phyloP scores from a whole-genome alignment of 805 yeast genomes.

The Lipomyces yamanashiensis region DNA sequence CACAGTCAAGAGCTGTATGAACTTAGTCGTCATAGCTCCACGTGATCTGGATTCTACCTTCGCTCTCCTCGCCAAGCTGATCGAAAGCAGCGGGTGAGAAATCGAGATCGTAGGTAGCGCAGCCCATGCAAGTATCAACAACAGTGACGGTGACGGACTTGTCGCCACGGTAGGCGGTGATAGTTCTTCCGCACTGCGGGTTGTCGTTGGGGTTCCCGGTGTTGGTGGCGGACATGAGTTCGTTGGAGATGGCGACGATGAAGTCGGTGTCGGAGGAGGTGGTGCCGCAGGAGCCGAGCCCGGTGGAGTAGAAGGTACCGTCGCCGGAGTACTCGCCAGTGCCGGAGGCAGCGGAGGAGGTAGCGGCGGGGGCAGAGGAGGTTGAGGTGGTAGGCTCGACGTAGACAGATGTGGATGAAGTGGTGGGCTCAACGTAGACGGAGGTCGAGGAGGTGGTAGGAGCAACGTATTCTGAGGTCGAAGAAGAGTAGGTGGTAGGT shows the following conservation, averaged over 20 bases:
- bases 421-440: slow-evolving; percentile 15
- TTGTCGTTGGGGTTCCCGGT: slow-evolving; percentile 47
- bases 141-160: slow-evolving; percentile 61
- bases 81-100: slow-evolving; percentile 65
- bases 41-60: slow-evolving; percentile 59
- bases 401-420: slow-evolving; percentile 2
- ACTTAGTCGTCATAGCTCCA: slow-evolving; percentile 51
- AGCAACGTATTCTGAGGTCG: slow-evolving; percentile 20
- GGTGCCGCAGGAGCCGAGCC: slow-evolving; percentile 62
- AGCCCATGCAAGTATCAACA: slow-evolving; percentile 62
- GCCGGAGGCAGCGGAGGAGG: slow-evolving; percentile 32
- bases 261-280: slow-evolving; percentile 53
- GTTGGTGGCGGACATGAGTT: slow-evolving; percentile 51
- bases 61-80: slow-evolving; percentile 54
- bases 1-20: too few relatives aligned
- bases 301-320: slow-evolving; percentile 47
- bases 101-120: slow-evolving; percentile 57
- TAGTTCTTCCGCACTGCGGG: slow-evolving; percentile 58
- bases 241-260: slow-evolving; percentile 58
- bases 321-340: slow-evolving; percentile 44
- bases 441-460: slow-evolving; percentile 30
- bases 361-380: slow-evolving; percentile 11
- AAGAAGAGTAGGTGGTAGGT: slow-evolving; percentile 21
- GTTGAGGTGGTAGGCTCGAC: slow-evolving; percentile 21
- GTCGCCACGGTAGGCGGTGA: slow-evolving; percentile 53